phyloP scores from a whole-genome alignment of 2,329 filamentous ascomycete genomes.

The Aspergillus tanneri region DNA sequence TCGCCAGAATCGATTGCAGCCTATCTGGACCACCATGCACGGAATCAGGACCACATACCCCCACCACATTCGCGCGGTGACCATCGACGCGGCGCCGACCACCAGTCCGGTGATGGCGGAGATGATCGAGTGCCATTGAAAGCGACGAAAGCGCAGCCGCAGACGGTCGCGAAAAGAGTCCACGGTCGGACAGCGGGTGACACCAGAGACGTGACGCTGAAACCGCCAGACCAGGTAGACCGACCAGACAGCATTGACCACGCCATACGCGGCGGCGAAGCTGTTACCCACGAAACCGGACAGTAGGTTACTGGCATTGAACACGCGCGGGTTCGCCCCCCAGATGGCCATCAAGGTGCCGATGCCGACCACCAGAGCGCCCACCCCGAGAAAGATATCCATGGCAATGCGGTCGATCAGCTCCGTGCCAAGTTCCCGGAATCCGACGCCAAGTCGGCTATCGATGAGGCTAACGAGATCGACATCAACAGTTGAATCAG shows the following conservation, averaged over 20 bases:
- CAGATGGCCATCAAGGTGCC: conserved; percentile 57
- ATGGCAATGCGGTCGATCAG: conserved; percentile 52
- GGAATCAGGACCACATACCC: conserved; percentile 54
- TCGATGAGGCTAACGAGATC: conserved; percentile 29
- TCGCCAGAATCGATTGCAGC: conserved; percentile 54
- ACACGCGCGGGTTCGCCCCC: conserved; percentile 47
- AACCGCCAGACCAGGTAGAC: conserved; percentile 45
- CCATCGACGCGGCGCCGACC: conserved; percentile 51
- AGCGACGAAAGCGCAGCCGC: conserved; percentile 38
- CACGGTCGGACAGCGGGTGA: conserved; percentile 20
- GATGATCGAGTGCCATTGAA: conserved; percentile 47
- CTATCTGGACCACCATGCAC: conserved; percentile 48
- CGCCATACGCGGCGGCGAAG: conserved; percentile 50
- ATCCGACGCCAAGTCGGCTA: conserved; percentile 46
- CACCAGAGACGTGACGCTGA: conserved; percentile 37
- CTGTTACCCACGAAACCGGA: conserved; percentile 58
- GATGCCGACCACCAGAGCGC: conserved; percentile 50
- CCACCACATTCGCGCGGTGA: conserved; percentile 54
- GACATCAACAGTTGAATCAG: conserved; percentile 13
- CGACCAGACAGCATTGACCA: conserved; percentile 53
- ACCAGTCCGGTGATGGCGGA: conserved; percentile 50
- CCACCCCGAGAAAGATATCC: conserved; percentile 53
- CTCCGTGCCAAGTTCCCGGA: conserved; percentile 53
- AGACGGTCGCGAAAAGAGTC: conserved; percentile 29
- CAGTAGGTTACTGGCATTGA: conserved; percentile 51